phyloP scores from a whole-genome alignment of 129 eudicot species.

The carrot (Daucus carota) region DNA sequence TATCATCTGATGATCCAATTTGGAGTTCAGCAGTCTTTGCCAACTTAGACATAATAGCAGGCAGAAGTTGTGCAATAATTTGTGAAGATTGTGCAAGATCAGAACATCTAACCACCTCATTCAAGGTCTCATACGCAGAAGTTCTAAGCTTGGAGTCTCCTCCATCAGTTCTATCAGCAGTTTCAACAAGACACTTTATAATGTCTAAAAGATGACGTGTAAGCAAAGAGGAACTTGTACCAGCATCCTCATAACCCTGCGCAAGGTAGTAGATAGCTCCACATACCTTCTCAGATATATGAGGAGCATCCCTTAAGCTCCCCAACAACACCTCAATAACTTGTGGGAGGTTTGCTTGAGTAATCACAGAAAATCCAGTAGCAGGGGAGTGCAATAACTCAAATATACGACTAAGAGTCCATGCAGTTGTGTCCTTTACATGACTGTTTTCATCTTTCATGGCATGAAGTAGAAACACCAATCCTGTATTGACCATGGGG shows the following conservation, averaged over 20 bases:
- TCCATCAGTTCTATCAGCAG: conserved; percentile 3
- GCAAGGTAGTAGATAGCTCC: conserved; percentile 87
- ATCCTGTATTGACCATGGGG: conserved; percentile 66
- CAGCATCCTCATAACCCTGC: conserved; percentile 83
- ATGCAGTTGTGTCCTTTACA: conserved; percentile 90
- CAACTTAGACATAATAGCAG: not conserved
- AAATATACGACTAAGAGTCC: conserved; percentile 86
- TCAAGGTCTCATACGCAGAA: not conserved
- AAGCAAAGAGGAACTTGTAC: conserved; percentile 27
- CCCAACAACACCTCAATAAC: conserved; percentile 54
- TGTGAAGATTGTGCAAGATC: not conserved
- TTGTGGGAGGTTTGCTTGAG: conserved; percentile 52
- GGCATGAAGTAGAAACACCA: conserved; percentile 71
- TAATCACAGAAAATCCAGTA: conserved; percentile 66
- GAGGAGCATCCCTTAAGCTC: conserved; percentile 71
- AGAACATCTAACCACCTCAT: not conserved
- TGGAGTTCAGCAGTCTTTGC: conserved; percentile 3
- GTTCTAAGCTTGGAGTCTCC: not conserved
- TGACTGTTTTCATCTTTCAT: conserved; percentile 76
- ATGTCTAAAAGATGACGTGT: not conserved
- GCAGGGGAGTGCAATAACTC: conserved; percentile 70
- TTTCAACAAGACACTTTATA: not conserved
- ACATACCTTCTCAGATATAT: conserved; percentile 85
- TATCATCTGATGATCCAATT: conserved; percentile 6
- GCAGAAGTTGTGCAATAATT: not conserved